Conservation (phyloP, 495 filamentous ascomycete species). For the Lindgomyces ingoldianus region DNA sequence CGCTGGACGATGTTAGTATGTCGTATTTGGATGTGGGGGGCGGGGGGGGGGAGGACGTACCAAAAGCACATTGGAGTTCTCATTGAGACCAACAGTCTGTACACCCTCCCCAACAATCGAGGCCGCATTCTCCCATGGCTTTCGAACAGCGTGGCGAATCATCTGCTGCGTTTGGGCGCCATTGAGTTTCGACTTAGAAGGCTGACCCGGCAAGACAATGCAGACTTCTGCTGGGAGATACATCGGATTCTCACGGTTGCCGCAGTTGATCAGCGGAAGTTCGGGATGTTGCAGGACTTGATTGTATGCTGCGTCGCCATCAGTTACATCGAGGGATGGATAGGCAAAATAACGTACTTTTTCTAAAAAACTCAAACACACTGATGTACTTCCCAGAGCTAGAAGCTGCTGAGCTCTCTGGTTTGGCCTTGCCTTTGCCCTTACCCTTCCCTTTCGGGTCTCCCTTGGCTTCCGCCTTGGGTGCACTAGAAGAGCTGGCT, state of each 20-base stretch:
- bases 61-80: conserved; percentile 32
- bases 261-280: conserved; percentile 69
- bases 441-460: conserved; percentile 13
- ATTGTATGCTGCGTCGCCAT: conserved; percentile 17
- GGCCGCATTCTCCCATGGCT: conserved; percentile 62
- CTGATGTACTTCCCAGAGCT: conserved; percentile 22
- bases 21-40: neutral
- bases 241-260: conserved; percentile 56
- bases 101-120: conserved; percentile 62
- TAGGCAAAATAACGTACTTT: conserved; percentile 9
- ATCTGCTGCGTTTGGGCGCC: conserved; percentile 61
- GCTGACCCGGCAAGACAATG: conserved; percentile 64
- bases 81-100: conserved; percentile 47
- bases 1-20: conserved; percentile 38
- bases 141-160: conserved; percentile 68
- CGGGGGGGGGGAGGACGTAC: conserved; percentile 9
- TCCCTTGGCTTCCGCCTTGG: too few relatives aligned
- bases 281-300: neutral
- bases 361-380: conserved; percentile 30
- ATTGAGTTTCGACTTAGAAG: conserved; percentile 57
- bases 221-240: conserved; percentile 70
- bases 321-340: conserved; percentile 1
- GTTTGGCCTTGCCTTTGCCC: conserved; percentile 2
- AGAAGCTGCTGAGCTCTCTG: conserved; percentile 7
- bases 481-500: too few relatives aligned